Conservation (phyloP, 768 basidiomycete genomes). For the Auriscalpium microsporum region DNA sequence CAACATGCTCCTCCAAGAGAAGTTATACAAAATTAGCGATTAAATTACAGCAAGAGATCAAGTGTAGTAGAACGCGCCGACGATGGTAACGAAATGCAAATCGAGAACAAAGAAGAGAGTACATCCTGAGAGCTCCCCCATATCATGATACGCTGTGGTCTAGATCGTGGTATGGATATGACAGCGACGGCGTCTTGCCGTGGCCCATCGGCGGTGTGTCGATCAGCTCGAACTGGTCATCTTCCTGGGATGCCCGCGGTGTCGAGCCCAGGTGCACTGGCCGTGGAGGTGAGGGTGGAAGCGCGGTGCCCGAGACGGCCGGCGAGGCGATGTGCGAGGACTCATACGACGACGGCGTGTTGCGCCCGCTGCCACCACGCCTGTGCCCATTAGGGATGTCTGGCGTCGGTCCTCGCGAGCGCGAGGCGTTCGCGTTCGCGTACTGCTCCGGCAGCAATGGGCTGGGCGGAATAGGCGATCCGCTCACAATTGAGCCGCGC, state of each 20-base stretch:
- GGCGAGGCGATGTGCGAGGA: constrained; percentile 13
- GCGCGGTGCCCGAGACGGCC: not conserved
- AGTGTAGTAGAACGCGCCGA: not conserved
- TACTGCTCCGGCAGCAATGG: constrained; percentile 45
- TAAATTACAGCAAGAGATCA: not conserved
- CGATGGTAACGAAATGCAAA: not conserved
- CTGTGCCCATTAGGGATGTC: not conserved
- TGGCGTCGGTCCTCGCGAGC: not conserved
- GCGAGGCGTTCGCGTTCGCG: constrained; percentile 7
- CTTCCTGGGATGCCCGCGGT: constrained; percentile 26
- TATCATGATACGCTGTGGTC: constrained; percentile 28
- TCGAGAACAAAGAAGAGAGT: not conserved
- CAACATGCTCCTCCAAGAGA: no score
- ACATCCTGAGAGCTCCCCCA: not conserved
- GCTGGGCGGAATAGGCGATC: constrained; percentile 44
- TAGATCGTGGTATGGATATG: constrained; percentile 50
- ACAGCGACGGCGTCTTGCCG: constrained; percentile 27
- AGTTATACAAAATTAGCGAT: not conserved
- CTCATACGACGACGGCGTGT: constrained; percentile 4
- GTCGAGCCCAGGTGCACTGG: constrained; percentile 21
- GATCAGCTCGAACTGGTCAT: constrained; percentile 51
- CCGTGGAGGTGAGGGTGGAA: constrained; percentile 18
- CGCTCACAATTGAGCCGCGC: constrained; percentile 25
- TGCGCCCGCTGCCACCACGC: not conserved
- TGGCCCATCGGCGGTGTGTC: constrained; percentile 31